Evolutionary conservation across 1,139 yeast species (phyloP), one percentile per base, ranked within the genome.

Genomic region (Kodamaea sp.): DNA sequence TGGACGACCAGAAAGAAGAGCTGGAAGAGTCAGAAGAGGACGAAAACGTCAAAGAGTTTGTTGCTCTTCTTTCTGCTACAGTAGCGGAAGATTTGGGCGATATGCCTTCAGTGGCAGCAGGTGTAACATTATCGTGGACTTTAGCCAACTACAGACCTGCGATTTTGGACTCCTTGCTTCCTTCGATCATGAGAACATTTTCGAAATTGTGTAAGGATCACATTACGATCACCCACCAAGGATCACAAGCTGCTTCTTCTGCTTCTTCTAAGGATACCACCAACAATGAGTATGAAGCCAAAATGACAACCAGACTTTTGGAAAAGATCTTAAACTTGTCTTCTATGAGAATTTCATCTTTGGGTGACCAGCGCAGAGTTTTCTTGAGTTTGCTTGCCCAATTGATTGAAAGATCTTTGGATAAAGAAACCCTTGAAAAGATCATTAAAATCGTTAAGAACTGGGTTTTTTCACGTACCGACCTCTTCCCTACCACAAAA

Each of bases 311-410:
- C 1, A 78, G 77, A 41, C 63, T 90, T 14, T 64, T 90, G 34
- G 89, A 85, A 45, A 84, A 84, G 57, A 78, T 88, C 20, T 67
- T 94, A 33, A 83, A 83, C 44, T 74, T 92, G 37, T 80, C 90
- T 1, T 81, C 96, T 0, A 73, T 78, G 70, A 76, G 97, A 49
- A 87, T 94, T 11, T 78, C 95, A 0, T 73, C 78, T 21, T 68
- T 94, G 19, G 97, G 96, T 1, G 99, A 94, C 47, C 97, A 94
- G 53, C 76, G 98, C 40, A 76, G 98, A 34, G 81, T 88, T 15
- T 94, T 90, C 55, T 63, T 94, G 44, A 83, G 95, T 0, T 68
- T 90, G 7, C 70, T 92, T 35, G 97, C 96, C 0, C 95, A 92
- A 50, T 70, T 92, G 44, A 86, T 92, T 46, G 98, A 94, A 50